A percentile compares a stretch with the other conserved stretches of the same genome.
Conservation (phyloP, 2,329 filamentous ascomycete genomes). For the Colletotrichum caudatum region DNA sequence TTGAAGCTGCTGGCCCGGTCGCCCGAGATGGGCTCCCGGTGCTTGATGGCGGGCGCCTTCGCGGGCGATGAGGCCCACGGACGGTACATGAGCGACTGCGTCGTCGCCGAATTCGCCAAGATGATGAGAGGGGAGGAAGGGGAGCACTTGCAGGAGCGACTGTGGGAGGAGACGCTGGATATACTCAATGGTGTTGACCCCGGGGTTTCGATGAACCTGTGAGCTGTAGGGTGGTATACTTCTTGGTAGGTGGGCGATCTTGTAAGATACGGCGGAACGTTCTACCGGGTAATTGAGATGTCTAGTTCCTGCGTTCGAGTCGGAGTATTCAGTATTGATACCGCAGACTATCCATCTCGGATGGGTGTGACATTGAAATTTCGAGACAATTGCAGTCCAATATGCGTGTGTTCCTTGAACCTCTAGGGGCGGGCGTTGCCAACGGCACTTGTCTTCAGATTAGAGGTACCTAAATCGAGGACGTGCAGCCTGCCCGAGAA, state of each 20-base stretch:
- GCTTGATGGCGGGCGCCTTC: conserved; percentile 53
- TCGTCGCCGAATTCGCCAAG: conserved; percentile 44
- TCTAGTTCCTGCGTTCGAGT: not conserved
- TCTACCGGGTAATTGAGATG: not conserved
- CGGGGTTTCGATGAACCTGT: conserved; percentile 52
- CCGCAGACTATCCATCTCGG: not conserved
- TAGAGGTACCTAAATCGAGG: not conserved
- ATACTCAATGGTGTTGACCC: conserved; percentile 58
- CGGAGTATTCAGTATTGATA: not conserved
- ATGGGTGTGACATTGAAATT: not conserved
- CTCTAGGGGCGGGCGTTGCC: not conserved
- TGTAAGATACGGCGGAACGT: not conserved
- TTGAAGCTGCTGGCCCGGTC: conserved; percentile 50
- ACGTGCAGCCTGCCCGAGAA: not conserved
- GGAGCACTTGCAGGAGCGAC: conserved; percentile 49
- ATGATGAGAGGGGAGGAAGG: conserved; percentile 53
- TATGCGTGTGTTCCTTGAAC: not conserved
- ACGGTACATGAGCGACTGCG: conserved; percentile 54
- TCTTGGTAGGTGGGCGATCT: not conserved
- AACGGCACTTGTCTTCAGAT: not conserved
- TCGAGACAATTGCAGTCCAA: not conserved
- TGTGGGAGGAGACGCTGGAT: conserved; percentile 58
- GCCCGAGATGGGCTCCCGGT: conserved; percentile 55
- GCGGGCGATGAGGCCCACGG: conserved; percentile 56
- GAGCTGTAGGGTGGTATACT: no score